phyloP scores from a whole-genome alignment of 1,139 yeast genomes.

The Blastobotrys indianensis region DNA sequence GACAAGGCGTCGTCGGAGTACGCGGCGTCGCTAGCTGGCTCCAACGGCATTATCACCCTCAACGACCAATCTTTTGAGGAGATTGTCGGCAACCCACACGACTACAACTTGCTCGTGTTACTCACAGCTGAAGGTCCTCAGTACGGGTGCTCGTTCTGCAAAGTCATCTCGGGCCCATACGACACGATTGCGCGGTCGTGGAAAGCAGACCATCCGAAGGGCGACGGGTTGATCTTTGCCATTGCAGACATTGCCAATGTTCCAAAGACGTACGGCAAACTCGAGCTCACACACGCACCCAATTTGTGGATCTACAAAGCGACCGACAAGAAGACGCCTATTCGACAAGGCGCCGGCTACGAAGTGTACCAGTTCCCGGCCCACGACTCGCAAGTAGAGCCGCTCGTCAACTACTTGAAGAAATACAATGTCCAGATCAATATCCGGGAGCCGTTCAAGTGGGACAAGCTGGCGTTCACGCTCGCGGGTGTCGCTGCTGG shows the following conservation, averaged over 20 bases:
- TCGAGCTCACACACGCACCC: slow-evolving; percentile 68
- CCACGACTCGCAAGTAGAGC: slow-evolving; percentile 47
- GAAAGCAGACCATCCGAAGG: slow-evolving; percentile 44
- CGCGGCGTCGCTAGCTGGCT: not conserved
- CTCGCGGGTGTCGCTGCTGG: slow-evolving; percentile 28
- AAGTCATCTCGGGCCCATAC: slow-evolving; percentile 62
- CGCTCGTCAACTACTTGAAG: slow-evolving; percentile 35
- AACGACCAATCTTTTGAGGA: slow-evolving; percentile 57
- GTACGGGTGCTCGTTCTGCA: slow-evolving; percentile 74
- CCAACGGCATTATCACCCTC: slow-evolving; percentile 41
- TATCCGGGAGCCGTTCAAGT: slow-evolving; percentile 53
- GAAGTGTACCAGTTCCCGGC: slow-evolving; percentile 45
- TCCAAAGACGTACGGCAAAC: slow-evolving; percentile 48
- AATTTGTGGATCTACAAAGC: slow-evolving; percentile 64
- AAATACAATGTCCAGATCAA: slow-evolving; percentile 39
- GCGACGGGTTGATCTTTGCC: slow-evolving; percentile 57
- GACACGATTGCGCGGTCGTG: slow-evolving; percentile 58
- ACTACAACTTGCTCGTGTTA: slow-evolving; percentile 57
- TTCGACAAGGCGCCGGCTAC: slow-evolving; percentile 37
- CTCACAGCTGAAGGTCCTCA: slow-evolving; percentile 70
- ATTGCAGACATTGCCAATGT: slow-evolving; percentile 62
- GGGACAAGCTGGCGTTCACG: slow-evolving; percentile 45
- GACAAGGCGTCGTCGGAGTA: no score
- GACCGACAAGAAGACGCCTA: slow-evolving; percentile 35
- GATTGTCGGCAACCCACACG: slow-evolving; percentile 62